Evolutionary conservation across 495 filamentous ascomycete genomes (phyloP).

Genomic region (Neurospora hispaniola): DNA sequence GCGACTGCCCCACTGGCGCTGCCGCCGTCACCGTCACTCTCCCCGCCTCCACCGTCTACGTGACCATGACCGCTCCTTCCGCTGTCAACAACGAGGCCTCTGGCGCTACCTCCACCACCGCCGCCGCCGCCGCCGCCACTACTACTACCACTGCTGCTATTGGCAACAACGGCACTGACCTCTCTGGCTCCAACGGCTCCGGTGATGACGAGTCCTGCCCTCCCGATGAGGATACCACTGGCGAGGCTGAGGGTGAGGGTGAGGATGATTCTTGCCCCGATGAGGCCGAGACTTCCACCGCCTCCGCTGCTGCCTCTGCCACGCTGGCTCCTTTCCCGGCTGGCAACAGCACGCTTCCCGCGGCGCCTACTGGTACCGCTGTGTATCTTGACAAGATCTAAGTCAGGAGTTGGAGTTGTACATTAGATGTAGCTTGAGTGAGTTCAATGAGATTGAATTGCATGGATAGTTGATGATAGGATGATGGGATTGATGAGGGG

Average conservation of each 20-base stretch:
- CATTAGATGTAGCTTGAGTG: too few species aligned
- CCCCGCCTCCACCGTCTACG: conserved; percentile 30
- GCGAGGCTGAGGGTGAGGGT: conserved; percentile 2
- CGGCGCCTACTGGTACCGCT: conserved; percentile 1
- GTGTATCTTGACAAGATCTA: background rate
- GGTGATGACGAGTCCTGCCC: conserved; percentile 2
- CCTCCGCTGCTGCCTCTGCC: conserved; percentile 5
- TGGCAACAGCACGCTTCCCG: conserved; percentile 16
- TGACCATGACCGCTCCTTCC: conserved; percentile 24
- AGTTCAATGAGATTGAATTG: background rate
- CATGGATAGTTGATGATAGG: background rate
- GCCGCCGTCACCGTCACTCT: conserved; percentile 10
- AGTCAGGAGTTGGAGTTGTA: background rate
- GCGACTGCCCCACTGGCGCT: conserved; percentile 23
- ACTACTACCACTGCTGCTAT: conserved; percentile 3
- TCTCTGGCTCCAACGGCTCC: background rate
- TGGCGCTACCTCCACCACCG: background rate
- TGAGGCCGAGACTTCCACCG: conserved; percentile 17
- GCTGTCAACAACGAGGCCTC: background rate
- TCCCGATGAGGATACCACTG: conserved; percentile 6
- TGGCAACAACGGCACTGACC: background rate
- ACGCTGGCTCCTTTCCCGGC: conserved; percentile 23
- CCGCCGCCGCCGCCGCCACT: conserved; percentile 4
- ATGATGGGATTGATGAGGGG: background rate
- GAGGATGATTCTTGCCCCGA: conserved; percentile 23